These are phyloP conservation scores for Paecilomyces formosus DNA, from an alignment of 2,329 filamentous ascomycete species.

Conservation along the genomic window DNA sequence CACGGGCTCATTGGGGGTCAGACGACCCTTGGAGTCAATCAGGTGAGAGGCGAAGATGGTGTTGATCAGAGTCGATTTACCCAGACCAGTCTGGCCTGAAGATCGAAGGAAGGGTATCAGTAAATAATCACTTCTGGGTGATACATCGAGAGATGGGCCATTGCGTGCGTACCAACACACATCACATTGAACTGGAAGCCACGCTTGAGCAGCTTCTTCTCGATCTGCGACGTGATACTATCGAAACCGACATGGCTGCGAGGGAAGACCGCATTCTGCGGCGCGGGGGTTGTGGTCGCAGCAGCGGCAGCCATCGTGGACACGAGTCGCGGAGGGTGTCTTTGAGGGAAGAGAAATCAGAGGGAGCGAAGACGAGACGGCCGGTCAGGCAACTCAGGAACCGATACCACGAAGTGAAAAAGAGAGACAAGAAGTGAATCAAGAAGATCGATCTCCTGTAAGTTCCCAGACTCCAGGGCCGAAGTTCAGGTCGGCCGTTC, in stretches of 20 bases:
- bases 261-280: constrained; percentile 60
- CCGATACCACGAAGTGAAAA: constrained; percentile 6
- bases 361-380: constrained; percentile 7
- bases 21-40: constrained; percentile 96
- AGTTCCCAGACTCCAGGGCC: constrained; percentile 1
- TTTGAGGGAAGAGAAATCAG: constrained; percentile 21
- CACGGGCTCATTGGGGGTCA: constrained; percentile 85
- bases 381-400: constrained; percentile 6
- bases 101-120: constrained; percentile 16
- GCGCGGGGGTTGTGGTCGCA: constrained; percentile 45
- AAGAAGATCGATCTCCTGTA: constrained; percentile 6
- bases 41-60: constrained; percentile 99
- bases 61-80: constrained; percentile 99
- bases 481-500: not conserved
- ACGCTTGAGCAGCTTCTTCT: constrained; percentile 98
- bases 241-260: constrained; percentile 99
- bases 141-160: not conserved
- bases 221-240: constrained; percentile 98
- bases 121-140: not conserved
- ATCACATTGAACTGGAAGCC: constrained; percentile 99
- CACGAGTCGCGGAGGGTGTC: constrained; percentile 18
- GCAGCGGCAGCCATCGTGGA: constrained; percentile 60
- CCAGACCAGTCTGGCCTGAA: constrained; percentile 91
- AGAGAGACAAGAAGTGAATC: constrained; percentile 4
- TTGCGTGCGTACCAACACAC: constrained; percentile 75